A percentile compares a stretch with the other conserved stretches of the same genome.
These are phyloP conservation scores for Quercus cerris DNA, from an alignment of 306 rosid genomes.

Conservation along the genomic window DNA sequence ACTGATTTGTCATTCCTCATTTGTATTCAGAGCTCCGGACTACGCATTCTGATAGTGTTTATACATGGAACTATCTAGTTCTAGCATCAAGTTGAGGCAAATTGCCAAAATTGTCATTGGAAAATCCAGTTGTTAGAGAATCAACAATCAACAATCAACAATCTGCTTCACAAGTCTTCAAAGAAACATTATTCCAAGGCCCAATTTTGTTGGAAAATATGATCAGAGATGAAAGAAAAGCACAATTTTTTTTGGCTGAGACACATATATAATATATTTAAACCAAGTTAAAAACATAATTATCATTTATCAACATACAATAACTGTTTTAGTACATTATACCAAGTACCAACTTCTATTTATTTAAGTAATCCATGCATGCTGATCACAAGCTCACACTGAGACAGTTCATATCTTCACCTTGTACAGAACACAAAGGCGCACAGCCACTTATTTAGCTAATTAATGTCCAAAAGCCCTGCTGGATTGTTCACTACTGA, in stretches of 20 bases:
- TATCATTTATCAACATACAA: background rate
- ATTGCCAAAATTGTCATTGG: no score
- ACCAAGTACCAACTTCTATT: background rate
- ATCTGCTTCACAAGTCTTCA: background rate
- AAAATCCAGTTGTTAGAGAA: background rate
- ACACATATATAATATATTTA: no score
- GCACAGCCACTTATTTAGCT: background rate
- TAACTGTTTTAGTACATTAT: background rate
- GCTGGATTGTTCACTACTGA: constrained; percentile 30
- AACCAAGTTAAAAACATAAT: background rate
- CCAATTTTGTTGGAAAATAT: no score
- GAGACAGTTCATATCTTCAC: background rate
- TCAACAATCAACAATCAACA: background rate
- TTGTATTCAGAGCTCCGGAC: no score
- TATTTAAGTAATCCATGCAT: background rate
- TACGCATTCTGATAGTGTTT: no score
- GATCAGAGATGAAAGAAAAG: no score
- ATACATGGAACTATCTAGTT: no score
- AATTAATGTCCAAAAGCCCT: background rate
- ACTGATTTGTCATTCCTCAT: no score
- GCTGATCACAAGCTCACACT: background rate
- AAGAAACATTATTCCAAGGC: background rate
- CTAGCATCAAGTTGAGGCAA: no score
- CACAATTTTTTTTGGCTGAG: no score
- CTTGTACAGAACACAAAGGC: background rate